Conservation (phyloP, 805 yeast species). For the Clavispora santaluciae region DNA sequence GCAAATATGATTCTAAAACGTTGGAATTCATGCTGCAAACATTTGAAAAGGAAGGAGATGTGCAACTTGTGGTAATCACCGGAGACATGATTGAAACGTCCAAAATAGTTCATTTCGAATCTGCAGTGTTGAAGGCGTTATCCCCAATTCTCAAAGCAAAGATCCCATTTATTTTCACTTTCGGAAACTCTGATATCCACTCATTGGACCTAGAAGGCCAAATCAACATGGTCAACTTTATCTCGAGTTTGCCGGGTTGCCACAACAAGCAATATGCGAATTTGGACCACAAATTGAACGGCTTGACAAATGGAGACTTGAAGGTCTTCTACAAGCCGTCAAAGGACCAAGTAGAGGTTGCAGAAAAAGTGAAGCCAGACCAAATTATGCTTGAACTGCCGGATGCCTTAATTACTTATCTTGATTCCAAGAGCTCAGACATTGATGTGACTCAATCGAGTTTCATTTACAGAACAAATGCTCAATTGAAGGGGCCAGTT, state of each 20-base stretch:
- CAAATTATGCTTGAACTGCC: constrained; percentile 10
- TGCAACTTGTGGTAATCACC: constrained; percentile 32
- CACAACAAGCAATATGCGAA: constrained; percentile 20
- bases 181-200: constrained; percentile 33
- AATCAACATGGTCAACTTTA: constrained; percentile 20
- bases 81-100: constrained; percentile 36
- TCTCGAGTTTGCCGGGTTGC: constrained; percentile 34
- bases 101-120: constrained; percentile 23
- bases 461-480: constrained; percentile 23
- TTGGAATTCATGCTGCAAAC: constrained; percentile 25
- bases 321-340: constrained; percentile 16
- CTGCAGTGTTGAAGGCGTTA: constrained; percentile 26
- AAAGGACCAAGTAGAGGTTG: background rate
- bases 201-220: constrained; percentile 7
- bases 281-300: constrained; percentile 23
- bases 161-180: constrained; percentile 32
- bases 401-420: constrained; percentile 25
- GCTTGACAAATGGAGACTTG: constrained; percentile 34
- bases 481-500: constrained; percentile 2
- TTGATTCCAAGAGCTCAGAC: constrained; percentile 28
- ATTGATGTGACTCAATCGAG: constrained; percentile 32
- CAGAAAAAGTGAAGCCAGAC: constrained; percentile 3
- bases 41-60: constrained; percentile 25
- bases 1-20: constrained; percentile 28
- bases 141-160: constrained; percentile 28